A percentile compares a stretch with the other conserved stretches of the same genome.
Evolutionary conservation across 192 early-diverging fungal species (phyloP).

Genomic region (Coemansia sp.): DNA sequence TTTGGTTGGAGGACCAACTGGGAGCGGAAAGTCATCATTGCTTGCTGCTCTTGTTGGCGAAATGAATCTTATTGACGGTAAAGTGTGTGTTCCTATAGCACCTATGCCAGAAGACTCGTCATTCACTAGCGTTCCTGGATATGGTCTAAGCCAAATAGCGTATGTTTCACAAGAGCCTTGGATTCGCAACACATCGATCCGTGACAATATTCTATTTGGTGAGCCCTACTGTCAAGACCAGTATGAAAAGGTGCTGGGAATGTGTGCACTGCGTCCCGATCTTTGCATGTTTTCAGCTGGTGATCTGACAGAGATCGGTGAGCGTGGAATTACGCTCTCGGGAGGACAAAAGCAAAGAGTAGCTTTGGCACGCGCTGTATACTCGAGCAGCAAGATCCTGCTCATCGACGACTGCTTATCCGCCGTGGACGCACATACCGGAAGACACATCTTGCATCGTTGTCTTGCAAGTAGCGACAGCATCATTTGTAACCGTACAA

Average conservation of each 20-base stretch:
- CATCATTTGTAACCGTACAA: slow-evolving; percentile 71
- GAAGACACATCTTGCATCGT: slow-evolving; percentile 74
- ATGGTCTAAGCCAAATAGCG: slow-evolving; percentile 57
- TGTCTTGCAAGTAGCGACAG: slow-evolving; percentile 59
- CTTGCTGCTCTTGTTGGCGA: slow-evolving; percentile 80
- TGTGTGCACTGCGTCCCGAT: slow-evolving; percentile 80
- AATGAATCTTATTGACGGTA: slow-evolving; percentile 50
- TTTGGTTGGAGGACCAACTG: slow-evolving; percentile 86
- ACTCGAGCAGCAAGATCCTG: slow-evolving; percentile 51
- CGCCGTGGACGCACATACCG: slow-evolving; percentile 94
- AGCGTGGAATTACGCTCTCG: slow-evolving; percentile 77
- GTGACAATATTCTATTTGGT: slow-evolving; percentile 87
- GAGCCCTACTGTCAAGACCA: slow-evolving; percentile 62
- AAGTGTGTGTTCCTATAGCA: slow-evolving; percentile 20
- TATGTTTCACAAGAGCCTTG: slow-evolving; percentile 80
- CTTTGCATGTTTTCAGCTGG: slow-evolving; percentile 78
- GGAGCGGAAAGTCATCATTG: slow-evolving; percentile 86
- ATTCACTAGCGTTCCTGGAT: background rate
- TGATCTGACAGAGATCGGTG: slow-evolving; percentile 88
- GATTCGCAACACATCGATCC: slow-evolving; percentile 71
- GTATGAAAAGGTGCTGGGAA: slow-evolving; percentile 73
- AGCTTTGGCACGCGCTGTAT: slow-evolving; percentile 81
- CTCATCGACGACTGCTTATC: slow-evolving; percentile 87
- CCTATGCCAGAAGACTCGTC: background rate
- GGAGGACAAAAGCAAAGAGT: slow-evolving; percentile 90